A percentile compares a stretch with the other conserved stretches of the same genome.
Evolutionary conservation across 805 yeast species (phyloP).

Genomic region (Candida oleophila): DNA sequence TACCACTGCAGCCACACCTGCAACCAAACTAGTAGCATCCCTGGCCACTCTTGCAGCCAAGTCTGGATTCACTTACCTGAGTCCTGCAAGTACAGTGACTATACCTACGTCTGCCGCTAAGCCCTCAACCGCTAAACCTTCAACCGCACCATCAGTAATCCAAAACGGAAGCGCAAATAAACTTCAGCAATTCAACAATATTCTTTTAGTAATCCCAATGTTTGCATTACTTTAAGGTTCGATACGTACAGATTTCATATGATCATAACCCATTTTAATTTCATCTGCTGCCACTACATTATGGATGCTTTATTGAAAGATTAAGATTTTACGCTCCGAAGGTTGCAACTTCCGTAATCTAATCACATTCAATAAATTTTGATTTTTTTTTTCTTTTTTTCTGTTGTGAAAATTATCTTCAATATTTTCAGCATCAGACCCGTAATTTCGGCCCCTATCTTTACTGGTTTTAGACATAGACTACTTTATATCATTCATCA

Average conservation of each 20-base stretch:
- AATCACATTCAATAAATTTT: too few relatives aligned
- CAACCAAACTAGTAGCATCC: constrained; percentile 10
- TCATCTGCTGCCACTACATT: too few relatives aligned
- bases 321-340: too few relatives aligned
- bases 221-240: background rate
- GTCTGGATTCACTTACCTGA: background rate
- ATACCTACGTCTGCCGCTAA: background rate
- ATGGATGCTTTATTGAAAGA: too few relatives aligned
- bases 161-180: background rate
- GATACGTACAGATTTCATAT: background rate
- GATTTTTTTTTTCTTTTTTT: too few relatives aligned
- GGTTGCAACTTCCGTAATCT: too few relatives aligned
- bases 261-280: too few relatives aligned
- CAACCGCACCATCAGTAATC: background rate
- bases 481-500: too few relatives aligned
- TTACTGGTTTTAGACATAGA: background rate
- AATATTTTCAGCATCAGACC: too few relatives aligned
- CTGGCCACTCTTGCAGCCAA: constrained; percentile 14
- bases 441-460: background rate
- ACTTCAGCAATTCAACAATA: background rate
- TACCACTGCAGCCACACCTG: constrained; percentile 11
- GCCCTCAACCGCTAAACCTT: background rate
- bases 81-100: background rate
- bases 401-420: too few relatives aligned
- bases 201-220: background rate